phyloP scores from a whole-genome alignment of 2,329 filamentous ascomycete species.

The Cercospora janseana region DNA sequence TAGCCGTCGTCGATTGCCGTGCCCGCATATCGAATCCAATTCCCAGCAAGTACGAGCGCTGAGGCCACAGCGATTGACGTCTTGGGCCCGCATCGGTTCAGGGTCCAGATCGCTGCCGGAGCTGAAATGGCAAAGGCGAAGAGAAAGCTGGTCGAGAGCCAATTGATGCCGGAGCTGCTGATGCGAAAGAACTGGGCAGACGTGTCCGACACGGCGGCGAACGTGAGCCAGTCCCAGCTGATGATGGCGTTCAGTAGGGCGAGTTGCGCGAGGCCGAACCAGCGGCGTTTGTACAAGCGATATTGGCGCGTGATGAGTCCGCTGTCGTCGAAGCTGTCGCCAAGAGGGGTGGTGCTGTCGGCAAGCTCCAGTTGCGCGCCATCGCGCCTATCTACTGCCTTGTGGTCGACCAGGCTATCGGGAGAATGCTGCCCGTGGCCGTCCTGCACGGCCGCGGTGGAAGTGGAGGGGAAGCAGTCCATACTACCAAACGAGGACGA shows the following conservation, averaged over 20 bases:
- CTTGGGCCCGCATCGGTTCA: slow-evolving; percentile 76
- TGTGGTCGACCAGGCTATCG: background rate
- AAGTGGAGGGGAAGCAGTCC: background rate
- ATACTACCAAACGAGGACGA: background rate
- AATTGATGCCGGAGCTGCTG: slow-evolving; percentile 77
- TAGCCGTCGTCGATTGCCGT: slow-evolving; percentile 48
- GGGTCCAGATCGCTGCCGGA: slow-evolving; percentile 69
- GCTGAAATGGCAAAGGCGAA: slow-evolving; percentile 75
- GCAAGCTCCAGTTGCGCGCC: background rate
- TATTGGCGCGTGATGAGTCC: slow-evolving; percentile 27
- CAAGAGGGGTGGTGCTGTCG: slow-evolving; percentile 9
- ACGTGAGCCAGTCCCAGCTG: slow-evolving; percentile 97
- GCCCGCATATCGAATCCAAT: slow-evolving; percentile 66
- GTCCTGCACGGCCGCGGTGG: background rate
- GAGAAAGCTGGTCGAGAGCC: slow-evolving; percentile 84
- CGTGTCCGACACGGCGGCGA: slow-evolving; percentile 74
- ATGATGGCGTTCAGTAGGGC: slow-evolving; percentile 88
- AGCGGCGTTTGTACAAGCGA: slow-evolving; percentile 76
- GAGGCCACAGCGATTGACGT: slow-evolving; percentile 72
- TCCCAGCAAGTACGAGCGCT: slow-evolving; percentile 72
- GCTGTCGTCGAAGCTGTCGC: slow-evolving; percentile 12
- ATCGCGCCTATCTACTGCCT: background rate
- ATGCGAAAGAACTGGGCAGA: slow-evolving; percentile 74
- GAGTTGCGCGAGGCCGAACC: slow-evolving; percentile 81
- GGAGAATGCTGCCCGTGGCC: background rate